Evolutionary conservation across 495 filamentous ascomycete species (phyloP).

Genomic region (Daldinia concentrica): DNA sequence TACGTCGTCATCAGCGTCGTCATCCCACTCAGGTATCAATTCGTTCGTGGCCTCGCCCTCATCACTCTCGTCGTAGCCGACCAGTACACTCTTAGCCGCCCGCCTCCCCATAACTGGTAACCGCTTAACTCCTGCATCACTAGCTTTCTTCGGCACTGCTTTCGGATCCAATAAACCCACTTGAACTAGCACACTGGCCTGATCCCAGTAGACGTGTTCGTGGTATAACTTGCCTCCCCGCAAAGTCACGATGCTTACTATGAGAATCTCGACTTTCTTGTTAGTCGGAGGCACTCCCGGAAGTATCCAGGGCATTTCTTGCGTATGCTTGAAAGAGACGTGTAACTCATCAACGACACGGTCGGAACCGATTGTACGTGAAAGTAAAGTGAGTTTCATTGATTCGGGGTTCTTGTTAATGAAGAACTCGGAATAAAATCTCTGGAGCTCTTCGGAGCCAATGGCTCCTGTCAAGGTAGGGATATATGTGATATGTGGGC

Average conservation of each 20-base stretch:
- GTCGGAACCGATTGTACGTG: slow-evolving; percentile 64
- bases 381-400: slow-evolving; percentile 69
- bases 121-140: slow-evolving; percentile 54
- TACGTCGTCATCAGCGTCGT: slow-evolving; percentile 32
- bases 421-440: slow-evolving; percentile 76
- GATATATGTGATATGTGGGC: slow-evolving; percentile 62
- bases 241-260: slow-evolving; percentile 61
- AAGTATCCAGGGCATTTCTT: slow-evolving; percentile 76
- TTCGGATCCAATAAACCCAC: slow-evolving; percentile 72
- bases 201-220: slow-evolving; percentile 83
- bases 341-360: slow-evolving; percentile 58
- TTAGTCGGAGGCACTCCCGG: slow-evolving; percentile 72
- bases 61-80: slow-evolving; percentile 56
- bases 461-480: slow-evolving; percentile 69
- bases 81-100: slow-evolving; percentile 69
- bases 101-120: slow-evolving; percentile 74
- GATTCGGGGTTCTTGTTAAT: slow-evolving; percentile 67
- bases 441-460: slow-evolving; percentile 67
- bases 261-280: slow-evolving; percentile 44
- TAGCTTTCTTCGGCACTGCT: slow-evolving; percentile 53
- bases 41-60: slow-evolving; percentile 68
- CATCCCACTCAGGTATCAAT: slow-evolving; percentile 64
- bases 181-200: slow-evolving; percentile 79
- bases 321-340: slow-evolving; percentile 69
- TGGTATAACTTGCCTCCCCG: slow-evolving; percentile 70